A percentile compares a stretch with the other conserved stretches of the same genome.
Conservation (phyloP, 225 moss, liverwort and hornwort species). For the Marchantia paleacea region DNA sequence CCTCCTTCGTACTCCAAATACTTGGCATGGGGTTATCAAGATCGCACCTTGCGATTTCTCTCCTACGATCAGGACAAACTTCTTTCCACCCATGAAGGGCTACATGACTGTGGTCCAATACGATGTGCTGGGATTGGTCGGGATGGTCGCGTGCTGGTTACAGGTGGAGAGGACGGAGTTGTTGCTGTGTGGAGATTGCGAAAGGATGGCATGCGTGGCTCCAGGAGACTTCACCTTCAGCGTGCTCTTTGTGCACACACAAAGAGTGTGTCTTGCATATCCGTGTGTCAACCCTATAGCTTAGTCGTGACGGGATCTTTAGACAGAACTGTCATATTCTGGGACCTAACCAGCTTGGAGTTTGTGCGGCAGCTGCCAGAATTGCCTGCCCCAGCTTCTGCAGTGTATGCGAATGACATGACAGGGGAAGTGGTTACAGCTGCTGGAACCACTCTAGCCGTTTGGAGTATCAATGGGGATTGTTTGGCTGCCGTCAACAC, state of each 20-base stretch:
- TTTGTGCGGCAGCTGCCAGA: constrained; percentile 88
- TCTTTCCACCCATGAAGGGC: constrained; percentile 88
- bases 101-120: constrained; percentile 84
- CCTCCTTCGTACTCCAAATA: constrained; percentile 87
- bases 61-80: constrained; percentile 93
- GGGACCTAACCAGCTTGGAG: constrained; percentile 93
- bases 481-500: constrained; percentile 90
- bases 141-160: constrained; percentile 90
- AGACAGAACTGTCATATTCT: constrained; percentile 89
- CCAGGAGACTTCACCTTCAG: constrained; percentile 68
- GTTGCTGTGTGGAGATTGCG: constrained; percentile 81
- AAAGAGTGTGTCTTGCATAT: constrained; percentile 79
- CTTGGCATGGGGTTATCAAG: constrained; percentile 85
- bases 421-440: constrained; percentile 96
- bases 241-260: constrained; percentile 89
- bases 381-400: constrained; percentile 74
- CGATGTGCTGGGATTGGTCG: constrained; percentile 89
- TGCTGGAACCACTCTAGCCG: constrained; percentile 69
- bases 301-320: constrained; percentile 90
- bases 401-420: constrained; percentile 84
- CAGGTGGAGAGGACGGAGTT: constrained; percentile 94
- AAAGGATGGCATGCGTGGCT: constrained; percentile 58
- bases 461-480: constrained; percentile 98
- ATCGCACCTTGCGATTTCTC: constrained; percentile 80
- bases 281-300: constrained; percentile 94